Base-by-base conservation (phyloP, 352 stramenopile species). In the Phytophthora boehmeriae region DNA sequence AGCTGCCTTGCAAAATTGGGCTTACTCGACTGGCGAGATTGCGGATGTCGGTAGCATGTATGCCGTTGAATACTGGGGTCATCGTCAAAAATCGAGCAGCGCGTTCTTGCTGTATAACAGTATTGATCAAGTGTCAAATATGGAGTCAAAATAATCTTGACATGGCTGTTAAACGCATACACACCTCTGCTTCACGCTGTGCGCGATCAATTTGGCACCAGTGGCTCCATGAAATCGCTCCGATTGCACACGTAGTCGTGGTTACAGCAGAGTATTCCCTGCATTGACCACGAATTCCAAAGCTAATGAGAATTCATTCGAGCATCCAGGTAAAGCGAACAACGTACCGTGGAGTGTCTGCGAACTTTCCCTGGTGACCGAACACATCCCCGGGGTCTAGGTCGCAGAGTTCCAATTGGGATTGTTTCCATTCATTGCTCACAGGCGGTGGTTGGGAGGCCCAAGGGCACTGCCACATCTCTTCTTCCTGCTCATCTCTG, bases 1-100 rank as follows among this genome's bases (percentile, higher is more conserved):
- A 14, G 10, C 0, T 34, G 3, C 41, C 14, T 20, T 51, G 20
- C 10, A 35, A 27, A 19, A 3, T 16, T 46, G 23, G 13, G 59
- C 66, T 44, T 71, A 83, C 75, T 17, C 59, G 66, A 11, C 58
- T 53, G 4, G 69, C 55, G 13, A 81, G 54, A 17, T 64, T 34
- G 9, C 38, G 44, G 4, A 89, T 64, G 14, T 88, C 77, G 22
- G 53, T 17, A 11, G 25, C 23, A 8, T 65, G 30, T 14, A 86
- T 64, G 8, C 53, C 49, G 6, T 73, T 55, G n/a, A 89, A 83
- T 1, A 75, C 57, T 9, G 77, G 55, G 22, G 72, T 59, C 23
- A 71, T 85, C 2, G 59, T 39, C 30, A 89, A 47, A 39, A 89
- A 89, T 2, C 62, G 66, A 52, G 52, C 61, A 8, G 75, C 34